Evolutionary conservation across 306 rosid species (phyloP), one percentile per base, ranked within the genome.

Genomic region (Arachis stenosperma): DNA sequence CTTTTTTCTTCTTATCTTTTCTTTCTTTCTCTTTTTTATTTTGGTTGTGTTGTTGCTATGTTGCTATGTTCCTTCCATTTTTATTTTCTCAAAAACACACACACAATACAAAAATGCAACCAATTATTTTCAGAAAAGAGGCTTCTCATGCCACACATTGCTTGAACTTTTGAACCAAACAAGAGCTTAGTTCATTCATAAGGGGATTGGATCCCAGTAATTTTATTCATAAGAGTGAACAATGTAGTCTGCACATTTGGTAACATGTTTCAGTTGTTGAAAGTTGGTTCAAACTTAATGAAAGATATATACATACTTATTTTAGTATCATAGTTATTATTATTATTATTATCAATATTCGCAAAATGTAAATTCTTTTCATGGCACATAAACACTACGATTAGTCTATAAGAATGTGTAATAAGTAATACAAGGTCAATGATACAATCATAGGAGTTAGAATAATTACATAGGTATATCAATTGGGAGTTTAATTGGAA

Each of bases 61-160:
- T 22, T 22, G 1, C 37, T 2, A 33, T 33, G 37, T 33, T 4
- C 37, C 37, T 33, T 33, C 37, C 37, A 33, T 33, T 33, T 33
- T 33, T 33, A 33, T 4, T 33, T 4, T 33, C 37, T 2, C 37
- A 33, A 33, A 33, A 33, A 33, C 73, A 55, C 17, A 39, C 13
- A 39, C 17, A 44, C 3, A 61, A 33, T 37, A 52, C 68, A 33
- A 6, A 42, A 75, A 61, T 39, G 68, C 59, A 75, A 65, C 33
- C 78, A 53, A 62, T 55, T 62, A 15, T 29, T 54, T 17, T 47
- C 12, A 41, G 6, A 6, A 4, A 59, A 50, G 59, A 60, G n/a
- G 47, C 53, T 80, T 75, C 6, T 29, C 7, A 53, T 17, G 74
- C 61, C 86, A 56, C 82, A 56, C 62, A 43, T 15, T 52, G 67